These are phyloP conservation scores for Lachnellula subtilissima DNA, from an alignment of 2,329 filamentous ascomycete species.

Conservation along the genomic window DNA sequence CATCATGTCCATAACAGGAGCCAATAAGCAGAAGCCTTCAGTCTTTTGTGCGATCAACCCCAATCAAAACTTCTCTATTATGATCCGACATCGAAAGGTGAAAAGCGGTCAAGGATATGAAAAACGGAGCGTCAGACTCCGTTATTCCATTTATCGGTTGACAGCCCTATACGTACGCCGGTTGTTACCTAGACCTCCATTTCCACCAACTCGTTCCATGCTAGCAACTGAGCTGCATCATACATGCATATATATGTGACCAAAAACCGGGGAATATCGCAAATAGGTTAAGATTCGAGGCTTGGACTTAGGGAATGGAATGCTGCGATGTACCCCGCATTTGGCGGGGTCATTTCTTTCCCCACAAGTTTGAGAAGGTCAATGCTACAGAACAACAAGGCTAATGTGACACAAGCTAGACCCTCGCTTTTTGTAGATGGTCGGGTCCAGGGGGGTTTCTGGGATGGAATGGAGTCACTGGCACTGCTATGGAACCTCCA, in stretches of 20 bases:
- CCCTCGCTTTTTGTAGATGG: neutral
- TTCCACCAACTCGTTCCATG: too few relatives aligned
- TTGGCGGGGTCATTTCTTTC: neutral
- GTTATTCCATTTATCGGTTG: neutral
- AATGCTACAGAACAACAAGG: neutral
- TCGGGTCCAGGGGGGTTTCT: too few relatives aligned
- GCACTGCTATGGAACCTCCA: neutral
- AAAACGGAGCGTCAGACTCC: neutral
- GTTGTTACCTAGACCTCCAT: too few relatives aligned
- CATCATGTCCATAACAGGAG: too few relatives aligned
- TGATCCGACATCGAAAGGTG: neutral
- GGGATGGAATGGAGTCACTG: neutral
- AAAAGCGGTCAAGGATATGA: neutral
- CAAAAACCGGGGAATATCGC: too few relatives aligned
- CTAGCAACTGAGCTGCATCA: neutral
- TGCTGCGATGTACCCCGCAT: neutral
- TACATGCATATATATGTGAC: neutral
- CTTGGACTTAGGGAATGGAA: neutral
- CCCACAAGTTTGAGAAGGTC: neutral
- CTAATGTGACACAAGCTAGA: neutral
- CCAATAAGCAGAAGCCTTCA: slow-evolving; percentile 22
- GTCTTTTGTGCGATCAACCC: neutral
- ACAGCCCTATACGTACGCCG: neutral
- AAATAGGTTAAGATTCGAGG: too few relatives aligned
- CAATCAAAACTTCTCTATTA: neutral